Evolutionary conservation across 768 basidiomycete species (phyloP), one percentile per base, ranked within the genome.

Genomic region (Podaxis pistillaris): DNA sequence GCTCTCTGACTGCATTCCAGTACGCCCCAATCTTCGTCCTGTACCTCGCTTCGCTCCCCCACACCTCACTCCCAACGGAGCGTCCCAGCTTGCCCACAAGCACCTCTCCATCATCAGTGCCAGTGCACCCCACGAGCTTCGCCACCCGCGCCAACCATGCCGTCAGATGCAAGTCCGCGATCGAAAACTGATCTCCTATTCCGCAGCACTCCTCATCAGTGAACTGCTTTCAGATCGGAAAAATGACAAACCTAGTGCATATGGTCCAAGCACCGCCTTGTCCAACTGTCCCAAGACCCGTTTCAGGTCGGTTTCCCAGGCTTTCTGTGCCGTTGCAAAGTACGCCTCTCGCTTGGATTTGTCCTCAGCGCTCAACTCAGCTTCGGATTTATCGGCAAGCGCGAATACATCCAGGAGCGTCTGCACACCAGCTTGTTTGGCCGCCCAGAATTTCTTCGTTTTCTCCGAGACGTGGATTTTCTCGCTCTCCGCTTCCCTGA

Each of bases 141-240:
- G 86, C 82, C 3, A 93, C 66, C 28, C 86, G 81, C 9, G 84
- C 75, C 36, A 94, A 70, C 92, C 91, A 96, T 28, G 85, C 86
- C 8, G 85, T 86, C 19, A 94, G 81, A 69, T 94, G 93, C 60
- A 94, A 75, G 70, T 95, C 94, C 13, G 88, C 90, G 52, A 93
- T 75, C 5, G 89, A 92, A 67, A 93, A 72, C 65, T 95, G 92
- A 68, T 95, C 93, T 17, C 93, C 93, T 91, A 59, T 36, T 56
- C 61, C 19, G n/a, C 40, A 51, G 55, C 56, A 66, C 22, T 19
- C 60, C 19, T 28, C 24, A 33, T 58, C 28, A 36, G 7, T 37
- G 30, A 51, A 46, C 38, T 30, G 19, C 24, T 28, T 13, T 24
- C 49, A 50, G 26, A 8, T 15, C 49, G 9, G 28, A 55, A n/a